phyloP scores from a whole-genome alignment of 805 yeast species.

The Yamadazyma philogaea region DNA sequence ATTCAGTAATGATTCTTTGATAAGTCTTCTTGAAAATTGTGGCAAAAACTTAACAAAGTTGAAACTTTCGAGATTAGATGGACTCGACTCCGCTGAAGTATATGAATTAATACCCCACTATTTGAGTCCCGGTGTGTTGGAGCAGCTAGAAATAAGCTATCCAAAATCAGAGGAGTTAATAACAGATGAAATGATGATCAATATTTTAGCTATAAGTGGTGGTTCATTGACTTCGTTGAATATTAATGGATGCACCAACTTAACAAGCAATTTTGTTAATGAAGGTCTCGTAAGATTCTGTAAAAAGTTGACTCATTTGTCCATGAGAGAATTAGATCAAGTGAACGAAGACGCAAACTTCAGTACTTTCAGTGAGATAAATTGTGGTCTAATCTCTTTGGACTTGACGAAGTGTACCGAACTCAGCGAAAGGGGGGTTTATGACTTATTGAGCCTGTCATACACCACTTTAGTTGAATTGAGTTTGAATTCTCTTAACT shows the following conservation, averaged over 20 bases:
- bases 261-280: constrained; percentile 61
- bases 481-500: constrained; percentile 68
- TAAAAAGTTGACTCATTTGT: constrained; percentile 52
- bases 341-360: constrained; percentile 60
- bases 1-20: constrained; percentile 63
- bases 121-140: constrained; percentile 43
- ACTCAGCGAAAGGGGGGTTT: constrained; percentile 60
- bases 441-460: constrained; percentile 60
- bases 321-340: constrained; percentile 57
- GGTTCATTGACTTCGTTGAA: constrained; percentile 53
- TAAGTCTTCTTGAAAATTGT: constrained; percentile 59
- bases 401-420: constrained; percentile 64
- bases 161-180: constrained; percentile 66
- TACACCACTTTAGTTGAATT: constrained; percentile 64
- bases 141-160: constrained; percentile 61
- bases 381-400: constrained; percentile 56
- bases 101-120: constrained; percentile 67
- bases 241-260: constrained; percentile 68
- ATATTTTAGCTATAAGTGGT: constrained; percentile 61
- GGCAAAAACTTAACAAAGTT: constrained; percentile 51
- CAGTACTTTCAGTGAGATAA: constrained; percentile 35
- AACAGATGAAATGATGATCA: constrained; percentile 63
- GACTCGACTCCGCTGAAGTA: constrained; percentile 53
- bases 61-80: constrained; percentile 68
- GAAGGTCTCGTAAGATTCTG: constrained; percentile 63